Evolutionary conservation across 2,329 filamentous ascomycete genomes (phyloP), one percentile per base, ranked within the genome.

Genomic region (Talaromyces sp.): DNA sequence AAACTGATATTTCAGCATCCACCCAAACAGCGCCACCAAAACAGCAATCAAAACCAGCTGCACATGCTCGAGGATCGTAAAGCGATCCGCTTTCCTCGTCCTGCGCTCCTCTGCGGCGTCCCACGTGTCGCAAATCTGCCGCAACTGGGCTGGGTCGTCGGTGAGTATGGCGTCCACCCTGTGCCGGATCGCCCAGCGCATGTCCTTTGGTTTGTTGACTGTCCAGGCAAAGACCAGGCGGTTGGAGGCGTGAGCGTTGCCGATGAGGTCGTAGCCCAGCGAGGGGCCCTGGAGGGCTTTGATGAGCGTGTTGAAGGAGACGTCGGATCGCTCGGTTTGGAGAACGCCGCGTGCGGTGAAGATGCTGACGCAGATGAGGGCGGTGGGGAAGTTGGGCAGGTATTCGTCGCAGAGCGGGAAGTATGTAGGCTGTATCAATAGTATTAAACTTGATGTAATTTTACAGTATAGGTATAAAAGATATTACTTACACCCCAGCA

Each of bases 161-260:
- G 92, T 96, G 58, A 96, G 87, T 4, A 96, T 88, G 0, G 90
- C 93, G 67, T 96, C 90, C 1, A 96, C 77, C 3, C 74, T 72
- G 49, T 83, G 77, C 29, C 80, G 75, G 35, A 96, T 85, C 64
- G 86, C 83, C 91, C 91, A 96, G 67, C 86, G 83, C 93, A 98
- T 97, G 75, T 86, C 84, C 55, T 81, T 80, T 64, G 85, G 83
- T 14, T 89, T 83, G 71, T 98, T 96, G 56, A 96, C 89, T 0
- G 93, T 97, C 93, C 93, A 98, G 0, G 86, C 83, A 67, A 89
- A 87, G 4, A 97, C 78, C 4, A 83, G 82, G 24, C 89, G 82
- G 17, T 80, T 77, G 1, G 79, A 77, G 54, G 77, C 71, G 62
- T 82, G 81, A 27, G 85, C 84, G 58, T 87, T 82, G 13, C 80